Percentiles rank a stretch among this genome's conserved stretches.
phyloP scores from a whole-genome alignment of 2,329 filamentous ascomycete species.

The Scedosporium dehoogii region DNA sequence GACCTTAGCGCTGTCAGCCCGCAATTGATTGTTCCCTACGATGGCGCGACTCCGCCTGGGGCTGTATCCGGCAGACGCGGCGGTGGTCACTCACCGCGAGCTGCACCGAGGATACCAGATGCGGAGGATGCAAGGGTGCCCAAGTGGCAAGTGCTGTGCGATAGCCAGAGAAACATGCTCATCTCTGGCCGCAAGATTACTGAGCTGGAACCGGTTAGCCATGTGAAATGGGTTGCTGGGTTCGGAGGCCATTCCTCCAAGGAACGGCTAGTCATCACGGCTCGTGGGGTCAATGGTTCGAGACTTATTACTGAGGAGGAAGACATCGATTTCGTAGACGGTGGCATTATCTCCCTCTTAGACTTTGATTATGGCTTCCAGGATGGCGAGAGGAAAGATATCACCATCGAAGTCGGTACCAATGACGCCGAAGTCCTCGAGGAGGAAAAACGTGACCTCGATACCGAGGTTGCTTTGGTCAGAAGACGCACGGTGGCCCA shows the following conservation, averaged over 20 bases:
- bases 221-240: conserved; percentile 61
- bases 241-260: conserved; percentile 36
- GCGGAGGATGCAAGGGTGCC: conserved; percentile 34
- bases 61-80: conserved; percentile 12
- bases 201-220: conserved; percentile 55
- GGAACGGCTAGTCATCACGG: conserved; percentile 58
- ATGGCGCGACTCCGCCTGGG: conserved; percentile 20
- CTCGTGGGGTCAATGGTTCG: conserved; percentile 55
- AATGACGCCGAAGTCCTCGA: conserved; percentile 58
- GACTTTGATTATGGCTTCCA: conserved; percentile 59
- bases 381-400: conserved; percentile 45
- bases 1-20: conserved; percentile 49
- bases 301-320: conserved; percentile 57
- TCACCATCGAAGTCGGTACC: conserved; percentile 66
- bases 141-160: conserved; percentile 60
- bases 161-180: conserved; percentile 60
- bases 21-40: conserved; percentile 13
- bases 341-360: conserved; percentile 60
- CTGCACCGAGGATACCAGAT: conserved; percentile 12
- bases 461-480: conserved; percentile 69
- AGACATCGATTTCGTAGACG: conserved; percentile 66
- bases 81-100: neutral
- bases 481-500: conserved; percentile 63
- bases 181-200: conserved; percentile 57
- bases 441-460: conserved; percentile 65